Conservation (phyloP, 306 rosid species). For the Lathyrus aphaca region DNA sequence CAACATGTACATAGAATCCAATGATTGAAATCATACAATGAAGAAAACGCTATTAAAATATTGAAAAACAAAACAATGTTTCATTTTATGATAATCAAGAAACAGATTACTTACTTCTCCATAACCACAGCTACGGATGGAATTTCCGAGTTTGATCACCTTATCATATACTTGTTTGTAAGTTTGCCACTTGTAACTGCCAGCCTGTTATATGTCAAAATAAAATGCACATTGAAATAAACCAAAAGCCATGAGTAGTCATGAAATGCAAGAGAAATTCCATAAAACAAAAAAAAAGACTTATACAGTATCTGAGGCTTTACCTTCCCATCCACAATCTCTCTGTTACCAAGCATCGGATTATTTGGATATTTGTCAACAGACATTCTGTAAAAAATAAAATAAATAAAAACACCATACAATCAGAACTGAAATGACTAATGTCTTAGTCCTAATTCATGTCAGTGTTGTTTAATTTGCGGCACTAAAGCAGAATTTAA, state of each 20-base stretch:
- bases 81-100: constrained; percentile 15
- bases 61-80: not conserved
- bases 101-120: constrained; percentile 58
- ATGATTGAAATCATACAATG: constrained; percentile 13
- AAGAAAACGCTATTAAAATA: constrained; percentile 11
- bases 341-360: constrained; percentile 84
- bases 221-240: constrained; percentile 16
- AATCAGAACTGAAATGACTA: constrained; percentile 29
- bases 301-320: not conserved
- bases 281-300: not conserved
- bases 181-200: constrained; percentile 76
- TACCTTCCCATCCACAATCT: constrained; percentile 72
- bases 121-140: constrained; percentile 71
- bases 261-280: constrained; percentile 11
- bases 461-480: not conserved
- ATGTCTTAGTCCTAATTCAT: not conserved
- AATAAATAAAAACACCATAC: not conserved
- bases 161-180: constrained; percentile 72
- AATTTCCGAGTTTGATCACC: constrained; percentile 80
- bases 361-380: constrained; percentile 72
- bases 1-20: constrained; percentile 15
- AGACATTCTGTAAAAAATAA: constrained; percentile 62
- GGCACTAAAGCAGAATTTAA: not conserved
- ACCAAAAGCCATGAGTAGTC: constrained; percentile 28
- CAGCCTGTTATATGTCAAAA: constrained; percentile 55